Evolutionary conservation across 163 green algal species (phyloP), one percentile per base, ranked within the genome.

Genomic region (Volvox carteri): DNA sequence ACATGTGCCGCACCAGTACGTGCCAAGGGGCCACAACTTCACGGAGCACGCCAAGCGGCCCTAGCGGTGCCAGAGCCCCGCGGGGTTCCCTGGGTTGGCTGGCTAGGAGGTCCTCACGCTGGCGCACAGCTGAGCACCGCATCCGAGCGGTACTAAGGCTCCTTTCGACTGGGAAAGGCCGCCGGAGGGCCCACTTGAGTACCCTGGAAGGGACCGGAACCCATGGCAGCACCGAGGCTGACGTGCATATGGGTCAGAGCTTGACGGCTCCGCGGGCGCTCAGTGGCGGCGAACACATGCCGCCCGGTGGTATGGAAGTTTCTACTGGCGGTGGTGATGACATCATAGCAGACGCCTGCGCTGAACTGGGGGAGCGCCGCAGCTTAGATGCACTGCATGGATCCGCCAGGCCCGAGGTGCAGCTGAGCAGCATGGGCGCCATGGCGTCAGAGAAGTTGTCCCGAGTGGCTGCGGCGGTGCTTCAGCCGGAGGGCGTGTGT

Each of bases 121-220:
- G 81, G 81, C 81, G 65, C 33, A 70, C 44, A 2, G 81, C 81
- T 0, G 81, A 87, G 44, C 33, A 41, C 46, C 81, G 81, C 44
- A 87, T 87, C 65, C 81, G 81, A 23, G 65, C 81, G 6, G 81
- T 87, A 65, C 21, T 87, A 48, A n/a, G 81, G 65, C 33, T 87
- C 9, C 39, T 87, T 33, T 28, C 65, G 0, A 41, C 11, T 18
- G 60, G 42, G 30, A 8, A 42, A 3, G 56, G 78, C 23, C 46
- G 41, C 18, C 41, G n/a, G 1, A 35, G 25, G 37, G 28, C 21
- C 19, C 35, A 42, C 39, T 11, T 41, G 30, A 18, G 70, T 41
- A n/a, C 39, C 39, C 16, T 7, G 35, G 65, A 46, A 8, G 33
- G 67, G 33, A 48, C 33, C 37, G 33, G 35, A 33, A 77, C 25